Conservation (phyloP, 1,139 yeast genomes). For the Yarrowia galli region DNA sequence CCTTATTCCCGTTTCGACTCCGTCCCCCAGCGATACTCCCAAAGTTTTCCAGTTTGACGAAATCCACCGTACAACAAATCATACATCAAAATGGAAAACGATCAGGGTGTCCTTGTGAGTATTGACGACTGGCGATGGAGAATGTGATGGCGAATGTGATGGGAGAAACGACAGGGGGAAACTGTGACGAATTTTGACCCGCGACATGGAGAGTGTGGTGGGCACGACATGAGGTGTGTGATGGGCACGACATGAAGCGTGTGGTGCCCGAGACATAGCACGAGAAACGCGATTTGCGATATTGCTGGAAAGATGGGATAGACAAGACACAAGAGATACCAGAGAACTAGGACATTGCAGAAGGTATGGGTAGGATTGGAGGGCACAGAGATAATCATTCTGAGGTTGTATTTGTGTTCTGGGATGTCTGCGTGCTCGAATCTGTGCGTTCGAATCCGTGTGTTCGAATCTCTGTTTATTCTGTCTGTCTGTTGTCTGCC, state of each 20-base stretch:
- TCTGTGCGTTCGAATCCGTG: not conserved
- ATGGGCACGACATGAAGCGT: not conserved
- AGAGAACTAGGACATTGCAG: not conserved
- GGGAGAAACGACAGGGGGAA: not conserved
- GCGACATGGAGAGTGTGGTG: too few species aligned
- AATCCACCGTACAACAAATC: constrained; percentile 37
- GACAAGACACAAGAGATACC: constrained; percentile 7
- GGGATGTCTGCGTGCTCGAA: too few species aligned
- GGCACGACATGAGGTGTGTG: not conserved
- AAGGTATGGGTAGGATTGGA: not conserved
- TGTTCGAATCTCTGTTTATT: not conserved
- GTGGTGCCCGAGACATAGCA: too few species aligned
- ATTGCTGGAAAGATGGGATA: too few species aligned
- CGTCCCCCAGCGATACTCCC: constrained; percentile 34
- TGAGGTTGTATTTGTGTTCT: not conserved
- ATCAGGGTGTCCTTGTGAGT: constrained; percentile 99
- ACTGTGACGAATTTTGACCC: not conserved
- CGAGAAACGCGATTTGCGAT: not conserved
- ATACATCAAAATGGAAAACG: constrained; percentile 94
- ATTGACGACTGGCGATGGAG: constrained; percentile 38
- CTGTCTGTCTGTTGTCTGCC: not conserved
- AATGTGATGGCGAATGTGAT: not conserved
- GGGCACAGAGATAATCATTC: not conserved
- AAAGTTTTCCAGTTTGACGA: constrained; percentile 37
- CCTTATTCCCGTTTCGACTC: constrained; percentile 27